These are phyloP conservation scores for Pseudopithomyces chartarum DNA, from an alignment of 2,329 filamentous ascomycete genomes.

Conservation along the genomic window DNA sequence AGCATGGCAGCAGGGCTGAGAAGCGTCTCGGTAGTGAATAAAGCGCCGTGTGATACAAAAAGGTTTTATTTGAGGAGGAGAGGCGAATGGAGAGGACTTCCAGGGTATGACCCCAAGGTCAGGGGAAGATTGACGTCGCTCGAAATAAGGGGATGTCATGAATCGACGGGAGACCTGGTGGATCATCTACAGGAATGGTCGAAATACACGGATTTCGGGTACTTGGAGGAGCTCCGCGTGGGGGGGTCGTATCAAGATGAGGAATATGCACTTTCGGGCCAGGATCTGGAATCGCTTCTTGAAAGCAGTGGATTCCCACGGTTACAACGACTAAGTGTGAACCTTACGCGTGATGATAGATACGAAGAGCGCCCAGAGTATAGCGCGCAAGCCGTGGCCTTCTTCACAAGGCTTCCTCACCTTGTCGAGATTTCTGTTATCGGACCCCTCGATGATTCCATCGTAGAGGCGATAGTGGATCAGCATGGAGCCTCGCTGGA, in stretches of 20 bases:
- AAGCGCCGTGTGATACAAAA: not conserved
- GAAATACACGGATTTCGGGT: conserved; percentile 21
- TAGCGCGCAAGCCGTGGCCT: conserved; percentile 22
- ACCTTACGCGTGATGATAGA: conserved; percentile 18
- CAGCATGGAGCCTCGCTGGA: conserved; percentile 18
- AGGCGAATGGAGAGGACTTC: conserved; percentile 24
- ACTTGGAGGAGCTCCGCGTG: conserved; percentile 21
- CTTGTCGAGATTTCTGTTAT: conserved; percentile 18
- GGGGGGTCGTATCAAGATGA: conserved; percentile 5
- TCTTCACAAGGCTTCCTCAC: conserved; percentile 20
- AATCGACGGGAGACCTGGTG: not conserved
- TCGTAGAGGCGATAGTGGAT: conserved; percentile 16
- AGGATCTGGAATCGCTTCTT: conserved; percentile 23
- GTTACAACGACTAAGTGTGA: conserved; percentile 15
- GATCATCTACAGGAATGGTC: conserved; percentile 17
- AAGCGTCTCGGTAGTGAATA: conserved; percentile 15
- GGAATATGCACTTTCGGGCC: conserved; percentile 14
- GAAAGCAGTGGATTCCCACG: conserved; percentile 15
- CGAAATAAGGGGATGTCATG: conserved; percentile 13
- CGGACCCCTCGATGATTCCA: conserved; percentile 18
- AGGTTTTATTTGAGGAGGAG: not conserved
- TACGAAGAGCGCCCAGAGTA: conserved; percentile 19
- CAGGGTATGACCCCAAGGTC: conserved; percentile 11
- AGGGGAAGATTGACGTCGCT: conserved; percentile 22
- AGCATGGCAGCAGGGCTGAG: conserved; percentile 28